Evolutionary conservation across 225 moss, liverwort and hornwort species (phyloP), one percentile per base, ranked within the genome.

Genomic region (Antitrichia curtipendula): DNA sequence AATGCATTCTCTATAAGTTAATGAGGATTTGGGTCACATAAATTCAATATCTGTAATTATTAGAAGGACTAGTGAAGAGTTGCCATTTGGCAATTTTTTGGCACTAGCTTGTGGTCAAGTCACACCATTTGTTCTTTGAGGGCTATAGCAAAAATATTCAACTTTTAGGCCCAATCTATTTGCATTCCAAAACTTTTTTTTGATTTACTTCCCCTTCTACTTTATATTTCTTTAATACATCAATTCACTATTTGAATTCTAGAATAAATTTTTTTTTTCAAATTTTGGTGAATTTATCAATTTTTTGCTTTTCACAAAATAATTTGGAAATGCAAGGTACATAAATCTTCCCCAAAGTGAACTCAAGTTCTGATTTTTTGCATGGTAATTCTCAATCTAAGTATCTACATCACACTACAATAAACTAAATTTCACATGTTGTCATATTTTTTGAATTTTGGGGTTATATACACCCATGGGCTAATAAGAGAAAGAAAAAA

Each of bases 381-480:
- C 3, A 9, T 41, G 9, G 27, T 25, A 16, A 16, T 27, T 71
- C n/a, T 43, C 27, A 43, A 16, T 0, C 16, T 0, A 43, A 71
- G 16, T 16, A 28, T 28, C 71, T 28, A 28, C 16, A 28, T 71
- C 1, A 16, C 28, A 28, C 10, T 43, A 27, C 1, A 43, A 28
- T 16, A n/a, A 43, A 71, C 6, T 43, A 28, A 27, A 70, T 70
- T 43, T 9, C 3, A 43, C 16, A 41, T 41, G 1, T 27, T 70
- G 0, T 27, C 27, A 15, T 27, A 43, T 8, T 70, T 25, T 16
- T 41, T 41, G 43, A 70, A 27, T 41, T 27, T 70, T 41, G 16
- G 9, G 27, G 27, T 16, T 41, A 41, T 15, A 3, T 41, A 70
- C 9, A 24, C 4, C 5, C 1, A 9, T 0, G 0, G 2, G 8